phyloP scores from a whole-genome alignment of 768 basidiomycete genomes.

The Boletus insuetus region DNA sequence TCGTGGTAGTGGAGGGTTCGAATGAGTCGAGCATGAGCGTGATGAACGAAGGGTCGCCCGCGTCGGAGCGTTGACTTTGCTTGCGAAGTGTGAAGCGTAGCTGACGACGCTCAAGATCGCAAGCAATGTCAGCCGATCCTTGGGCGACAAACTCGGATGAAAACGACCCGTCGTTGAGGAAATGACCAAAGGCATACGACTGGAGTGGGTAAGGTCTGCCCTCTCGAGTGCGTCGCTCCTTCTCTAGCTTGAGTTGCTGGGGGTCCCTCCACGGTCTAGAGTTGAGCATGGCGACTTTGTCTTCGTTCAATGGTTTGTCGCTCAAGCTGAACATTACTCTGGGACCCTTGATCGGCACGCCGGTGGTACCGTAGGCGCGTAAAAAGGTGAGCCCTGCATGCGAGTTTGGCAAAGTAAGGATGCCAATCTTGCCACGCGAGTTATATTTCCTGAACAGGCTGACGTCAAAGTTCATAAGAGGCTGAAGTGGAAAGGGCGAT shows the following conservation, averaged over 20 bases:
- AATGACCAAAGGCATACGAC: slow-evolving; percentile 35
- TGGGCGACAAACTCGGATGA: slow-evolving; percentile 28
- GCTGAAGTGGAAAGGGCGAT: slow-evolving; percentile 28
- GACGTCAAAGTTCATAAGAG: slow-evolving; percentile 34
- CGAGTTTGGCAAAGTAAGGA: slow-evolving; percentile 30
- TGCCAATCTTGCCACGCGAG: slow-evolving; percentile 25
- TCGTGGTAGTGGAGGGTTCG: neutral
- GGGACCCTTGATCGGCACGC: slow-evolving; percentile 28
- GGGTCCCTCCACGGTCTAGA: slow-evolving; percentile 33
- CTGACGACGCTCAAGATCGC: slow-evolving; percentile 33
- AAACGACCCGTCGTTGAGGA: slow-evolving; percentile 34
- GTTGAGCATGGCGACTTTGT: slow-evolving; percentile 23
- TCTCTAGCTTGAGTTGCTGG: slow-evolving; percentile 18
- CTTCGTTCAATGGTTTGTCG: slow-evolving; percentile 21
- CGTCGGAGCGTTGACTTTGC: slow-evolving; percentile 16
- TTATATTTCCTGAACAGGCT: slow-evolving; percentile 26
- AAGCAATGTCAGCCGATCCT: slow-evolving; percentile 33
- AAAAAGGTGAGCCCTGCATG: slow-evolving; percentile 26
- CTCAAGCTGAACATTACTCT: slow-evolving; percentile 20
- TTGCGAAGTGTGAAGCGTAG: slow-evolving; percentile 32
- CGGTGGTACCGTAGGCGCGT: slow-evolving; percentile 21
- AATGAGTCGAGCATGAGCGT: neutral
- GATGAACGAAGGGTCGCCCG: neutral
- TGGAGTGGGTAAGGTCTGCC: slow-evolving; percentile 24
- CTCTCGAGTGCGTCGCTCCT: slow-evolving; percentile 19